Evolutionary conservation across 2,329 filamentous ascomycete species (phyloP).

Genomic region (Emergomyces pasteurianus): DNA sequence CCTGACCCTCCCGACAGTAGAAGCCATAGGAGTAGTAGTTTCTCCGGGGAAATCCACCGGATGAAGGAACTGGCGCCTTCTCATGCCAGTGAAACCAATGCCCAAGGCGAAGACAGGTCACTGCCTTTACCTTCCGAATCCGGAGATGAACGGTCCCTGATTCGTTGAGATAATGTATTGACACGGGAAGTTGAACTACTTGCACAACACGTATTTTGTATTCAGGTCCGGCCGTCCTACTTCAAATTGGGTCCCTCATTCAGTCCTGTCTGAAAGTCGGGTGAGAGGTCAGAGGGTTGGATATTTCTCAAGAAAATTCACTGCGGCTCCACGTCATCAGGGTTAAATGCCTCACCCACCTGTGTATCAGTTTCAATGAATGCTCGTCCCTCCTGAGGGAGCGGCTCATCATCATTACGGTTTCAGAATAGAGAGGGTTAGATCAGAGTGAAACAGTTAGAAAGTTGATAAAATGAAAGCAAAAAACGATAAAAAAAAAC

Average conservation of each 20-base stretch:
- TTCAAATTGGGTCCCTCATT: not conserved
- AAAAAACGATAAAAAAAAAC: no score
- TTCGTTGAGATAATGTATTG: not conserved
- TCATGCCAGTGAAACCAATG: not conserved
- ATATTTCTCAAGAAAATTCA: not conserved
- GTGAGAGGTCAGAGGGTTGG: not conserved
- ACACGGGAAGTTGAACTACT: not conserved
- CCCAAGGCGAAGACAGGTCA: not conserved
- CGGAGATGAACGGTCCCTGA: not conserved
- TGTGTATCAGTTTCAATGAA: no score
- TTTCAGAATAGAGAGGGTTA: no score
- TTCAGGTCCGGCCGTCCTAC: not conserved
- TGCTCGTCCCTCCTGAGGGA: no score
- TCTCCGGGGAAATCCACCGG: not conserved
- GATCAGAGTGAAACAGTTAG: no score
- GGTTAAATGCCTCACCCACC: no score
- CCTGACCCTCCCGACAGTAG: not conserved
- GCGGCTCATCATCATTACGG: no score
- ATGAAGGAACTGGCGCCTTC: not conserved
- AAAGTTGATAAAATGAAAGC: no score
- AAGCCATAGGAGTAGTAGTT: not conserved
- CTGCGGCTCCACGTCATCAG: not conserved
- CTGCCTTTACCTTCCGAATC: not conserved
- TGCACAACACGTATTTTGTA: not conserved
- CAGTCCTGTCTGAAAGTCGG: not conserved